Evolutionary conservation across 2,329 filamentous ascomycete species (phyloP), one percentile per base, ranked within the genome.

Genomic region (Microdochium trichocladiopsis): DNA sequence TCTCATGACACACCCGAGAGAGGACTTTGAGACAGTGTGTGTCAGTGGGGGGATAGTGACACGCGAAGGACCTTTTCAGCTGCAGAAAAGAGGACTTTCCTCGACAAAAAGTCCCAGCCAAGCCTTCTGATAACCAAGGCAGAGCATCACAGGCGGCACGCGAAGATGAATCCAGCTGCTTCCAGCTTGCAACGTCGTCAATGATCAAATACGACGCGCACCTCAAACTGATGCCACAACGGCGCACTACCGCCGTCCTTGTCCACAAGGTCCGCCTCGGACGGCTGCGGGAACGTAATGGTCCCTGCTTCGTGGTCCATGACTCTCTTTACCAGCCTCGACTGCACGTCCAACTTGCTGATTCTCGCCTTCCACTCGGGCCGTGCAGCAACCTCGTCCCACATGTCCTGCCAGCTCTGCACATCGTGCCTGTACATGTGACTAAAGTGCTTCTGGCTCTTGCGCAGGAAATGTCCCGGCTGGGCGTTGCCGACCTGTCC

Each of bases 181-280:
- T 37, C 33, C 14, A n/a, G n/a, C n/a, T n/a, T n/a, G n/a, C 28
- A 31, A 8, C 8, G 14, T 8, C 18, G 11, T 45, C 41, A 45
- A 22, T 22, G 41, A 16, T 18, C 11, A 41, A 64, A 64, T 12
- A 60, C 61, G 4, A 63, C 57, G 57, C 59, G 59, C 23, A 64
- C 56, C 49, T 60, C 57, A 45, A 58, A 64, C 50, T 58, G 53
- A 48, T 62, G 60, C 58, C 60, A 61, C 23, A 53, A 31, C 14
- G 53, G 48, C 23, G 10, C 28, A 8, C 50, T 50, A 1, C 25
- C 51, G 11, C 31, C 49, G 16, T 48, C 2, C 5, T 53, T 51
- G 5, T 6, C 8, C 36, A 16, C 6, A 11, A 41, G n/a, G 8
- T 41, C 36, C 6, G 10, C 36, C 36, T 41, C 36, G n/a, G 36